A percentile compares a stretch with the other conserved stretches of the same genome.
These are phyloP conservation scores for Rhizopogon roseolus DNA, from an alignment of 768 basidiomycete genomes.

Conservation along the genomic window DNA sequence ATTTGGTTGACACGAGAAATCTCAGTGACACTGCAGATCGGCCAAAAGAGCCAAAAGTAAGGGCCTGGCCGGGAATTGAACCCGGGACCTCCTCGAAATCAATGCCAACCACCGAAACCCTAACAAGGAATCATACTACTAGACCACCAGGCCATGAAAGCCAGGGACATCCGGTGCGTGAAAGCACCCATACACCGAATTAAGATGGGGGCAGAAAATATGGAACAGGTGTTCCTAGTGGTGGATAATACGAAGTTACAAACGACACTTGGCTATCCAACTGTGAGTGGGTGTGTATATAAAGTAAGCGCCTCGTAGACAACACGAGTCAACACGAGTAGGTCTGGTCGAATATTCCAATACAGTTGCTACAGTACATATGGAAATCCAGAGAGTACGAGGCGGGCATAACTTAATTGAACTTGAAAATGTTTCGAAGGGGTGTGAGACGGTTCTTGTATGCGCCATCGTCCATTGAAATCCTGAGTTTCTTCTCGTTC, in stretches of 20 bases:
- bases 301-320: too few relatives aligned
- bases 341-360: too few relatives aligned
- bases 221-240: neutral
- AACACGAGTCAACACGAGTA: too few relatives aligned
- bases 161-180: neutral
- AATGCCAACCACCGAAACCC: conserved; percentile 11
- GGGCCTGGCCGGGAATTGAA: conserved; percentile 78
- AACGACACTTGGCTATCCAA: too few relatives aligned
- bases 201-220: neutral
- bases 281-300: too few relatives aligned
- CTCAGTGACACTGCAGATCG: neutral
- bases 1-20: too few relatives aligned
- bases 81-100: conserved; percentile 70
- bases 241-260: too few relatives aligned
- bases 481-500: conserved; percentile 15
- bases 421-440: conserved; percentile 27
- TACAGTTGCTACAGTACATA: too few relatives aligned
- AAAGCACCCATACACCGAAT: neutral
- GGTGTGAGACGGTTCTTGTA: conserved; percentile 22
- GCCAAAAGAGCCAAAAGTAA: neutral
- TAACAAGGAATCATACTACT: conserved; percentile 39
- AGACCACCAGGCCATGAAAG: conserved; percentile 31
- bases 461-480: conserved; percentile 18
- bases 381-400: neutral
- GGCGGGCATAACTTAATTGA: conserved; percentile 13